Evolutionary conservation across 257 asterid genomes (phyloP), one percentile per base, ranked within the genome.

Genomic region (Fraxinus americana): DNA sequence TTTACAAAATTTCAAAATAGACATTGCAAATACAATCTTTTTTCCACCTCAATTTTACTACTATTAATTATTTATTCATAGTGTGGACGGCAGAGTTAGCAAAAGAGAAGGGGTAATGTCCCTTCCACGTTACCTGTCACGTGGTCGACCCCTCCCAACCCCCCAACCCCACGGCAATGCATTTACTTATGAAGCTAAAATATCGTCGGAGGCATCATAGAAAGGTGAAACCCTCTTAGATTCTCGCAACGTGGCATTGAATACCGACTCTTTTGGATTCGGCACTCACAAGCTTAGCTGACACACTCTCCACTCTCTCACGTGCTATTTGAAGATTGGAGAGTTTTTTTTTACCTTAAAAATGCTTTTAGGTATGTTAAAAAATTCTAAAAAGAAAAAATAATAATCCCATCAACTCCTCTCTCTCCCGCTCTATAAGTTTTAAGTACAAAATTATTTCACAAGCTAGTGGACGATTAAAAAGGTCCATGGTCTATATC

Each of bases 181-280:
- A 83, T 76, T 80, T 65, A 34, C 34, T 30, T 30, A 67, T 61
- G 82, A 11, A 71, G 82, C 75, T 71, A 36, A 72, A 76, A 43
- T 48, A 77, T 81, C 74, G 27, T 79, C 19, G 77, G 70, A 75
- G 74, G 85, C 73, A 74, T 38, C 81, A 75, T 45, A 27, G 43
- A 65, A 70, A 27, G 32, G 12, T 9, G 30, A 75, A 41, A 41
- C 69, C 76, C 72, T 30, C 14, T 63, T 4, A 66, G 75, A 81
- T 71, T 74, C 36, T 43, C 25, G 77, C 81, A 89, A 83, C 86
- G 85, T 87, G 82, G 75, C 88, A 75, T 83, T 82, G 86, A 83
- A 78, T 78, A 79, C 78, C 84, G 73, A 19, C 77, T 38, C 82
- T 77, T 75, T 78, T 71, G 76, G 82, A 78, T 77, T 83, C 69